A percentile compares a stretch with the other conserved stretches of the same genome.
Conservation (phyloP, 495 filamentous ascomycete species). For the Immersiella caudata region DNA sequence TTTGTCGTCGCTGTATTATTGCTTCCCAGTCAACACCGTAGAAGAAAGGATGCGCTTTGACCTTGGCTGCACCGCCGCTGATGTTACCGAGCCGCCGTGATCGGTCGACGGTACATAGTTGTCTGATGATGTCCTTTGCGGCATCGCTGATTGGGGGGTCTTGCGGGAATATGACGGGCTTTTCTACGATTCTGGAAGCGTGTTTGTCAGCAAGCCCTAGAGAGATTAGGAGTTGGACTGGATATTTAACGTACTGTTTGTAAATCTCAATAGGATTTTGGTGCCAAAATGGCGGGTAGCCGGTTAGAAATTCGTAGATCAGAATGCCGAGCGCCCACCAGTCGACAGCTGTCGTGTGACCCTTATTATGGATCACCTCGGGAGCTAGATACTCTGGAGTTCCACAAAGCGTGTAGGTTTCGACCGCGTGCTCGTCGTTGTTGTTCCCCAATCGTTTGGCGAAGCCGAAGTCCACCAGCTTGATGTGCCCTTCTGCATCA, state of each 20-base stretch:
- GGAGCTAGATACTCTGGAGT: slow-evolving; percentile 97
- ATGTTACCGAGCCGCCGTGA: slow-evolving; percentile 88
- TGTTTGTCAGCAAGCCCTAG: not conserved
- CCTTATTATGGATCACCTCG: slow-evolving; percentile 94
- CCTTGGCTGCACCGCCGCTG: slow-evolving; percentile 73
- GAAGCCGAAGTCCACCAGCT: slow-evolving; percentile 98
- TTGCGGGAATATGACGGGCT: slow-evolving; percentile 68
- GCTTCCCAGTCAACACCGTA: slow-evolving; percentile 81
- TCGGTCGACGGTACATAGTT: slow-evolving; percentile 87
- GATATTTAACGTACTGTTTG: slow-evolving; percentile 63
- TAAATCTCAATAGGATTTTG: slow-evolving; percentile 96
- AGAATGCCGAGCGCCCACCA: slow-evolving; percentile 98
- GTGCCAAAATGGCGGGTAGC: slow-evolving; percentile 97
- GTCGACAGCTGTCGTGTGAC: slow-evolving; percentile 94
- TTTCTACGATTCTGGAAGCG: slow-evolving; percentile 66
- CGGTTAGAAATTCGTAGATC: slow-evolving; percentile 94
- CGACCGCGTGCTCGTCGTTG: slow-evolving; percentile 55
- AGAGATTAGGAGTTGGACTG: slow-evolving; percentile 10
- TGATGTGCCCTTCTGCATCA: slow-evolving; percentile 90
- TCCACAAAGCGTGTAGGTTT: slow-evolving; percentile 95
- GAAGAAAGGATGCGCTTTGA: slow-evolving; percentile 91
- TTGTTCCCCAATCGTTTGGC: slow-evolving; percentile 74
- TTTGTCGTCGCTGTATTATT: slow-evolving; percentile 66
- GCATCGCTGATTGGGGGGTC: slow-evolving; percentile 66
- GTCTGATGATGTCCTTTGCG: slow-evolving; percentile 80